phyloP scores from a whole-genome alignment of 2,329 filamentous ascomycete species.

The Diaporthe citriasiana region DNA sequence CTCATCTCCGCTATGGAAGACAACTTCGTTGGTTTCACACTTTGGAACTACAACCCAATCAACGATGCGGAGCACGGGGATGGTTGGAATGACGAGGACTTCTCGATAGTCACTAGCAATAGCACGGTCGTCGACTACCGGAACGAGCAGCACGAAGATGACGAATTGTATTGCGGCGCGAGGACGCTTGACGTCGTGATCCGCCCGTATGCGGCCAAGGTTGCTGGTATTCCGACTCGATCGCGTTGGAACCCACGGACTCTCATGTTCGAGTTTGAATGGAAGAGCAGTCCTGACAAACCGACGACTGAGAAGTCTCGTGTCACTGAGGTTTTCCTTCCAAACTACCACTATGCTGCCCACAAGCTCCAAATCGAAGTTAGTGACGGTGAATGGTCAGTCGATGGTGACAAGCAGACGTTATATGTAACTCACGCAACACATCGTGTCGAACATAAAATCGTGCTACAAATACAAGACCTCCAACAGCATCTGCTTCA shows the following conservation, averaged over 20 bases:
- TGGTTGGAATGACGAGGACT: constrained; percentile 60
- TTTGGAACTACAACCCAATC: constrained; percentile 58
- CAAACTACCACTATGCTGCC: constrained; percentile 54
- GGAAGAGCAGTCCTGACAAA: constrained; percentile 43
- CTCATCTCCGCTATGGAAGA: constrained; percentile 59
- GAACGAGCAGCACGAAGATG: constrained; percentile 50
- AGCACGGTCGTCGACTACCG: constrained; percentile 51
- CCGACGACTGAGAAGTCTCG: constrained; percentile 44
- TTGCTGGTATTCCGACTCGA: constrained; percentile 52
- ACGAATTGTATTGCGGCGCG: constrained; percentile 56
- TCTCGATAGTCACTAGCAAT: constrained; percentile 57
- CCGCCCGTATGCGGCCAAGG: constrained; percentile 58
- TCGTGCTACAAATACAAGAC: constrained; percentile 48
- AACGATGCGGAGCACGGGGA: constrained; percentile 57
- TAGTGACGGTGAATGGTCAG: constrained; percentile 51
- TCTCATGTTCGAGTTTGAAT: constrained; percentile 54
- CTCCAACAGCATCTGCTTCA: constrained; percentile 45
- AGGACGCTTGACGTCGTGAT: constrained; percentile 56
- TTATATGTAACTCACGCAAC: constrained; percentile 47
- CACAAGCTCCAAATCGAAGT: constrained; percentile 49
- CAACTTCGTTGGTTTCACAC: constrained; percentile 54
- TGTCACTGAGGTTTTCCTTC: constrained; percentile 57
- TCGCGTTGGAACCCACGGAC: constrained; percentile 55
- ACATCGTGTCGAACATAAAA: constrained; percentile 39
- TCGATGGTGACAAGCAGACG: constrained; percentile 50